Percentiles rank a stretch among this genome's conserved stretches.
Evolutionary conservation across 129 eudicot species (phyloP).

Genomic region (Lonicera japonica): DNA sequence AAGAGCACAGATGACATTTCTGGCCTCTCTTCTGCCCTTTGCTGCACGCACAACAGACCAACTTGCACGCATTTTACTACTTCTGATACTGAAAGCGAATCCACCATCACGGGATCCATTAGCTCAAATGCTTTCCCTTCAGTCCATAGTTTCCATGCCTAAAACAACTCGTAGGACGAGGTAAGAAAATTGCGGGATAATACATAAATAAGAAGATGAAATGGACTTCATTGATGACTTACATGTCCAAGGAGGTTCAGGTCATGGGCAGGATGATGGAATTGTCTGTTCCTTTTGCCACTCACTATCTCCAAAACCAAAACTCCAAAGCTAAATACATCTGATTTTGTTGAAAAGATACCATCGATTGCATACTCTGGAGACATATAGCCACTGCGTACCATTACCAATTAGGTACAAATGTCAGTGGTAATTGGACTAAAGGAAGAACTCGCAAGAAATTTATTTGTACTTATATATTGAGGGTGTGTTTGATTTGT

Average conservation of each 20-base stretch:
- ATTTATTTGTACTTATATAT: too few relatives aligned
- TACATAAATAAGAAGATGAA: too few relatives aligned
- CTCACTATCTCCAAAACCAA: conserved; percentile 44
- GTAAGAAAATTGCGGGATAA: neutral
- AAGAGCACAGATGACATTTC: conserved; percentile 35
- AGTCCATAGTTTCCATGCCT: conserved; percentile 54
- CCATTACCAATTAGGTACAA: too few relatives aligned
- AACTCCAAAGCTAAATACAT: conserved; percentile 60
- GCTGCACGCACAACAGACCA: conserved; percentile 50
- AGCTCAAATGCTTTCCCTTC: conserved; percentile 15
- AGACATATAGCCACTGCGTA: conserved; percentile 65
- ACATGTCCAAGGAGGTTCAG: conserved; percentile 41
- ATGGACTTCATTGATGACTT: conserved; percentile 11
- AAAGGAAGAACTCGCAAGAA: neutral
- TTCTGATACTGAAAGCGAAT: conserved; percentile 7
- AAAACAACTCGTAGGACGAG: neutral
- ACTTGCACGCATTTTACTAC: conserved; percentile 36
- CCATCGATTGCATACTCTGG: conserved; percentile 60
- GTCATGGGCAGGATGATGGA: conserved; percentile 31
- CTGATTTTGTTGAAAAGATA: conserved; percentile 46
- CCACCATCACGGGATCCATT: conserved; percentile 22
- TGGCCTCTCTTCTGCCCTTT: conserved; percentile 38
- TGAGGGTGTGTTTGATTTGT: too few relatives aligned
- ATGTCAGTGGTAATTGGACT: neutral
- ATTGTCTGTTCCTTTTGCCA: conserved; percentile 44